Evolutionary conservation across 1,284 basidiomycete species (phyloP).

Genomic region (Marasmius fiardii): DNA sequence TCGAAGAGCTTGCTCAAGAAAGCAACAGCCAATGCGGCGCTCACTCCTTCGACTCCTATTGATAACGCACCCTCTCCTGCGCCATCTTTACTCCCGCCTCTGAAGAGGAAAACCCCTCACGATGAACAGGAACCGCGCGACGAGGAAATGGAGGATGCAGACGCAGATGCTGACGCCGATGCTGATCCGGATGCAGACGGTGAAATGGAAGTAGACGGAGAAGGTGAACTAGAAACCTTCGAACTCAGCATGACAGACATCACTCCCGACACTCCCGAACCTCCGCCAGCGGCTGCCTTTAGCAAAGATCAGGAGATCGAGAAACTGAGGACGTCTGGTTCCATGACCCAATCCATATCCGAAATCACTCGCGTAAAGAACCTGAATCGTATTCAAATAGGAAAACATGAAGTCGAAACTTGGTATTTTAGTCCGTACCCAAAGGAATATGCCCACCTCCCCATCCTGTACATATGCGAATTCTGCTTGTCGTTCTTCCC

Average conservation of each 20-base stretch:
- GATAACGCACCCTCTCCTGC: constrained; percentile 50
- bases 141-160: constrained; percentile 58
- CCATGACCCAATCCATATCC: constrained; percentile 98
- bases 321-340: constrained; percentile 94
- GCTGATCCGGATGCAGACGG: constrained; percentile 43
- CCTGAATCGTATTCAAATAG: constrained; percentile 94
- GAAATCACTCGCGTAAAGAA: constrained; percentile 99
- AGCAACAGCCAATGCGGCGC: constrained; percentile 71
- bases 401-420: constrained; percentile 93
- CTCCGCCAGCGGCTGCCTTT: constrained; percentile 54
- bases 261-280: constrained; percentile 31
- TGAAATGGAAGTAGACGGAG: constrained; percentile 55
- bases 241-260: constrained; percentile 47
- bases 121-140: constrained; percentile 63
- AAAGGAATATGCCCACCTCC: constrained; percentile 94
- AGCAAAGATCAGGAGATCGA: constrained; percentile 99
- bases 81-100: constrained; percentile 38
- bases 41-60: constrained; percentile 46
- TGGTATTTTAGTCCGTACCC: constrained; percentile 99
- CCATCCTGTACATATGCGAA: constrained; percentile 96
- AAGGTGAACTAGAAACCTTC: constrained; percentile 59
- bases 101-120: constrained; percentile 64
- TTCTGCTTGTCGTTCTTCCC: constrained; percentile 94
- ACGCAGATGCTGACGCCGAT: constrained; percentile 50
- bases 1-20: constrained; percentile 65